Evolutionary conservation across 371 early-diverging fungal genomes (phyloP).

Genomic region (Mucor racemosus): DNA sequence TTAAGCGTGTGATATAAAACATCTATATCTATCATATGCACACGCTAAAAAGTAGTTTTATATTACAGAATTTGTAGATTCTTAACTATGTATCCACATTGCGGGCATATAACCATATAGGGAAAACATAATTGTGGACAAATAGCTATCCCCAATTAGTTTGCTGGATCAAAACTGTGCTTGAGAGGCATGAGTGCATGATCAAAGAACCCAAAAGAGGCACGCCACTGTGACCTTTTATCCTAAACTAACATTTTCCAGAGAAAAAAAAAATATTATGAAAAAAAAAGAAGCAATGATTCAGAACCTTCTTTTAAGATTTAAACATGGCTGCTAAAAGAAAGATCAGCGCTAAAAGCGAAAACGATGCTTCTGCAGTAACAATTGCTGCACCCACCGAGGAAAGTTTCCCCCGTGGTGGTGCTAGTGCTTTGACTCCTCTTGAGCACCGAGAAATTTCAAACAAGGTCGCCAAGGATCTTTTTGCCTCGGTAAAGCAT

Average conservation of each 20-base stretch:
- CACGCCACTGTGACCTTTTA: conserved; percentile 16
- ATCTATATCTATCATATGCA: no score
- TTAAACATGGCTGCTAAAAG: conserved; percentile 22
- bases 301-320: conserved; percentile 4
- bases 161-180: no score
- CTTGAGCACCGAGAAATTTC: conserved; percentile 82
- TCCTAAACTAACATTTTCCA: conserved; percentile 1
- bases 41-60: no score
- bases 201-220: not conserved
- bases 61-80: no score
- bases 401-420: conserved; percentile 82
- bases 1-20: no score
- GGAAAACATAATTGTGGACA: no score
- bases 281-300: not conserved
- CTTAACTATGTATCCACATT: no score
- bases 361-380: conserved; percentile 28
- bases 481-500: conserved; percentile 44
- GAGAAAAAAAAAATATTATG: not conserved
- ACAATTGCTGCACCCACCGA: conserved; percentile 32
- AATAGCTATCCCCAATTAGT: no score
- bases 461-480: conserved; percentile 72
- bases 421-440: conserved; percentile 79
- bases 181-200: not conserved
- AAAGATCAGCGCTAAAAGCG: conserved; percentile 18
- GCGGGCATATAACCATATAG: no score